Conservation (phyloP, 192 early-diverging fungal genomes). For the Chytriomyces hyalinus region DNA sequence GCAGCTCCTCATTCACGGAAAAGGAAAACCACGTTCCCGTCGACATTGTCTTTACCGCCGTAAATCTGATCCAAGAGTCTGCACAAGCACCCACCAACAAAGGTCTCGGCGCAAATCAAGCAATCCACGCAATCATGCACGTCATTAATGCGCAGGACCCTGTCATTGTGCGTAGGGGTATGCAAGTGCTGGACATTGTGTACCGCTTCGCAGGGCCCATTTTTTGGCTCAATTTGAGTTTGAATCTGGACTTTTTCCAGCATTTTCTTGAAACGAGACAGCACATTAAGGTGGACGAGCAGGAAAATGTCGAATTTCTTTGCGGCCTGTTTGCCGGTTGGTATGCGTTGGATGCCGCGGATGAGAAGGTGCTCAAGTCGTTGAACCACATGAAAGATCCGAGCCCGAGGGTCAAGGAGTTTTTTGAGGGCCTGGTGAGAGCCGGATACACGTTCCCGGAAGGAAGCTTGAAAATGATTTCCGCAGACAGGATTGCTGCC, state of each 20-base stretch:
- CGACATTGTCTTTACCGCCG: too few relatives aligned
- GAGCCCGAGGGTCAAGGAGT: conserved; percentile 4
- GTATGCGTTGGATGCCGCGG: neutral
- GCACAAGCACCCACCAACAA: neutral
- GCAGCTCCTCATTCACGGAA: too few relatives aligned
- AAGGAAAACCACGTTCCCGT: too few relatives aligned
- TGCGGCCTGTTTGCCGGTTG: conserved; percentile 18
- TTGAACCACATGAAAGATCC: neutral
- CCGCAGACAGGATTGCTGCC: neutral
- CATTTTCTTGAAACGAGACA: conserved; percentile 15
- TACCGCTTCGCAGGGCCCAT: conserved; percentile 6
- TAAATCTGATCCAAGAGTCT: too few relatives aligned
- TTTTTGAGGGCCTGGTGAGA: conserved; percentile 17
- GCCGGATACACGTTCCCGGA: conserved; percentile 17
- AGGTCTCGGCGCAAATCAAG: conserved; percentile 7
- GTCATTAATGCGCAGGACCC: conserved; percentile 20
- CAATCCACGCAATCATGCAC: conserved; percentile 12
- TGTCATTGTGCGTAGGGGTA: conserved; percentile 7
- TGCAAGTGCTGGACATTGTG: conserved; percentile 23
- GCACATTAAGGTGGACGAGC: conserved; percentile 3
- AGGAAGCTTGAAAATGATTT: neutral
- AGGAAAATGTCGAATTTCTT: conserved; percentile 23
- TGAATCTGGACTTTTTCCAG: conserved; percentile 21
- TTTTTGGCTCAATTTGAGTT: conserved; percentile 7
- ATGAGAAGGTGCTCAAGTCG: neutral